Conservation (phyloP, 306 rosid genomes). For the Morella rubra region DNA sequence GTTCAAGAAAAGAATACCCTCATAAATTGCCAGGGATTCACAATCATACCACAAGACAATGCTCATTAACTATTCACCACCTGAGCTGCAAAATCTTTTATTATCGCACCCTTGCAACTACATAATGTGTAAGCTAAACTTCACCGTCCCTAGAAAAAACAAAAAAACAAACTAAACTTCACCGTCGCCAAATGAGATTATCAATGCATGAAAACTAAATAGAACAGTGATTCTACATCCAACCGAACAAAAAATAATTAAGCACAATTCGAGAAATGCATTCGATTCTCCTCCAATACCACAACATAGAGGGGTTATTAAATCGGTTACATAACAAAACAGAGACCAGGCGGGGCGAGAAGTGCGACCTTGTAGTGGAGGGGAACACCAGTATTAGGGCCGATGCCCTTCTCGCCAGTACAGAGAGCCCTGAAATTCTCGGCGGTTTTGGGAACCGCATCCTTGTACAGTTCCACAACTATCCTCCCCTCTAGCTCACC, state of each 20-base stretch:
- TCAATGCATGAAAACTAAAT: not conserved
- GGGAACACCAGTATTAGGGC: conserved; percentile 44
- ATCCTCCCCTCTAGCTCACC: conserved; percentile 73
- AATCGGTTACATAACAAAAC: no score
- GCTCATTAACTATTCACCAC: not conserved
- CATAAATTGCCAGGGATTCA: not conserved
- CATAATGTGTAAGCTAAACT: not conserved
- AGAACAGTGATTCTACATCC: not conserved
- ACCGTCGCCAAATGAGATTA: not conserved
- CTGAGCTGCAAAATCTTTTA: not conserved
- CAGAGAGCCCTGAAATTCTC: conserved; percentile 78
- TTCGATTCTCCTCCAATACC: not conserved
- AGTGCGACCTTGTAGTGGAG: conserved; percentile 67
- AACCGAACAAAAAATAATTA: not conserved
- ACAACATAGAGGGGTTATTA: not conserved
- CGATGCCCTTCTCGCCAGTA: conserved; percentile 68
- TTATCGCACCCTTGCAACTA: not conserved
- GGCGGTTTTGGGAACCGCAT: conserved; percentile 76
- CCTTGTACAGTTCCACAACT: conserved; percentile 58
- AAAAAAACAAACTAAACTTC: not conserved
- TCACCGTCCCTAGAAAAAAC: not conserved
- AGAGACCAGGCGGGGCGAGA: not conserved
- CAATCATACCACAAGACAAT: not conserved
- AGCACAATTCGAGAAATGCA: not conserved
- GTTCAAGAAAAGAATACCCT: not conserved